Conservation (phyloP, 2,329 filamentous ascomycete species). For the Verticillium isaacii region DNA sequence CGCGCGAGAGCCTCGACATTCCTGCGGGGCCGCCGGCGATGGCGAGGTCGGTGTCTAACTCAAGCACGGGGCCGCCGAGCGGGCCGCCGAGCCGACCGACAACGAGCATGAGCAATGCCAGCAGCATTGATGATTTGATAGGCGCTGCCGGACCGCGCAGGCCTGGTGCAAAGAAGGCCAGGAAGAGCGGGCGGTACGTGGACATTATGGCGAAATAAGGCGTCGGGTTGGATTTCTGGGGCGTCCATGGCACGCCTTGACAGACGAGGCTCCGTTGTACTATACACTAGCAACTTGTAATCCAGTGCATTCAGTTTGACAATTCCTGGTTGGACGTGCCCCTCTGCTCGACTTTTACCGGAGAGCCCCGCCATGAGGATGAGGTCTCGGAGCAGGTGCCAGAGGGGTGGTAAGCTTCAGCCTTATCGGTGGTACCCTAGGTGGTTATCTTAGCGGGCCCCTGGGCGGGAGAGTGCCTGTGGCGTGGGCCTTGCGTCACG, state of each 20-base stretch:
- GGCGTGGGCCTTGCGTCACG: not conserved
- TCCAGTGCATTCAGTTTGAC: not conserved
- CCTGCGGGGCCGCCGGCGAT: constrained; percentile 29
- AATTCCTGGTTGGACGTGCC: not conserved
- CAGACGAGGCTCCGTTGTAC: not conserved
- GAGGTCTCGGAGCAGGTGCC: not conserved
- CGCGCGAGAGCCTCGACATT: constrained; percentile 5
- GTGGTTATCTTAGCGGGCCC: not conserved
- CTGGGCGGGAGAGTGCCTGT: not conserved
- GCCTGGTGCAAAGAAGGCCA: constrained; percentile 59
- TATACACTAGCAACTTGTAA: constrained; percentile 1
- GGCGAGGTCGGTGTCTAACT: constrained; percentile 43
- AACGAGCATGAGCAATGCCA: constrained; percentile 86
- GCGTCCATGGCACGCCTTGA: not conserved
- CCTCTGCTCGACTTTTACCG: not conserved
- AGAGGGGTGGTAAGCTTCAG: not conserved
- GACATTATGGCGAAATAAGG: constrained; percentile 82
- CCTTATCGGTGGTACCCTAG: not conserved
- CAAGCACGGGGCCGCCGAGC: constrained; percentile 35
- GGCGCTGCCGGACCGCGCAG: constrained; percentile 69
- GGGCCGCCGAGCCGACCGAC: constrained; percentile 64
- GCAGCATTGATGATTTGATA: constrained; percentile 88
- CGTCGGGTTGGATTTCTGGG: not conserved
- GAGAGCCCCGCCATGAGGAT: too few relatives aligned
- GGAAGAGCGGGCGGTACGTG: constrained; percentile 85